Base-by-base conservation (phyloP, 1,139 yeast species). In the Kluyveromyces marxianus region DNA sequence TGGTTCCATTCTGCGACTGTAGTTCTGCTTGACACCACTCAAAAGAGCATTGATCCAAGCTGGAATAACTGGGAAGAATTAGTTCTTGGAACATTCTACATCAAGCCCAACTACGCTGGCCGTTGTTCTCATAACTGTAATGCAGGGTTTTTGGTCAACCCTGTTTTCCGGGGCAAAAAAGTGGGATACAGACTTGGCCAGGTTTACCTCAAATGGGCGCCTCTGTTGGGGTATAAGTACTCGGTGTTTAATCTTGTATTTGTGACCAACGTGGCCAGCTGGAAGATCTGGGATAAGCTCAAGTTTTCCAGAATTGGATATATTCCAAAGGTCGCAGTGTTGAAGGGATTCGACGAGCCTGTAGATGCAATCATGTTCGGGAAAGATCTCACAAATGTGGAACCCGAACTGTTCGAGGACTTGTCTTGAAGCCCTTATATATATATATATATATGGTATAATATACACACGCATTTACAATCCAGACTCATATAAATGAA, bases 1-100 rank as follows among this genome's bases (percentile, higher is more conserved):
- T 90, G 97, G 97, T 88, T 89, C 59, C 82, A 83, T 7, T 76
- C 87, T n/a, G 85, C 87, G 64, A 84, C 84, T 3, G 95, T 65
- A 2, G 51, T 74, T 4, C 54, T 71, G 37, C 52, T 72, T n/a
- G 53, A 56, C 24, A 73, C 72, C 14, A 58, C 55, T n/a, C 50
- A 53, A 38, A 45, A 50, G 14, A 45, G 53, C 1, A 45, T 50
- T 10, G 56, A 56, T 10, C 51, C 52, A 10, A 49, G 39, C 14
- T 44, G 48, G 39, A 48, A 47, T n/a, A 59, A 68, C 42, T 79
- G 82, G 79, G 62, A 65, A 6, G 53, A 66, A 0, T 50, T 54
- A 4, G 75, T 77, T 51, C 62, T 85, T 37, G 96, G 95, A 1
- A 75, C 82, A 2, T 83, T 81, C 62, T 84, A 81, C 62, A 71